phyloP scores from a whole-genome alignment of 2,329 filamentous ascomycete species.

The Aspergillus cejpii region DNA sequence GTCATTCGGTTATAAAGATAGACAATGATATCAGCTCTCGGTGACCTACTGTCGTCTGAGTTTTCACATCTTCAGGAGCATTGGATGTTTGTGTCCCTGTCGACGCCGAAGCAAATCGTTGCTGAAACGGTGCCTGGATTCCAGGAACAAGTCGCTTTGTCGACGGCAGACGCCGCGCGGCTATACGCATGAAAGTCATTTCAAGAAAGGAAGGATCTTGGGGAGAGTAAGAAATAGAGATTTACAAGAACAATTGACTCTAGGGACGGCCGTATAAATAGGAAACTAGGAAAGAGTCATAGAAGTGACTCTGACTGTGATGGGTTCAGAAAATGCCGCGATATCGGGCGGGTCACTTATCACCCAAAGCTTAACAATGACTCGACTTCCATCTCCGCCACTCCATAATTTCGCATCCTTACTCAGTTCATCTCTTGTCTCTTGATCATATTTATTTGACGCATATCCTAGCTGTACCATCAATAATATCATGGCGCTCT shows the following conservation, averaged over 20 bases:
- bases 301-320: conserved; percentile 1
- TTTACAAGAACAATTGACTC: background rate
- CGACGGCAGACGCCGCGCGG: conserved; percentile 31
- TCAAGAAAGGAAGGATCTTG: background rate
- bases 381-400: conserved; percentile 8
- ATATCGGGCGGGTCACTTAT: conserved; percentile 22
- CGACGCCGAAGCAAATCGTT: conserved; percentile 26
- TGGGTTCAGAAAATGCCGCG: conserved; percentile 19
- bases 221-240: background rate
- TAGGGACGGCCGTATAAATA: background rate
- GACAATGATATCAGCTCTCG: background rate
- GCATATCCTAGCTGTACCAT: background rate
- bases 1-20: background rate
- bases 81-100: conserved; percentile 19
- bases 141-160: conserved; percentile 25
- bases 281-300: conserved; percentile 2
- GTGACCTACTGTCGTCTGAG: conserved; percentile 21
- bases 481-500: conserved; percentile 15
- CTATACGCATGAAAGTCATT: conserved; percentile 33
- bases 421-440: conserved; percentile 1
- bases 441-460: background rate
- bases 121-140: conserved; percentile 30
- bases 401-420: conserved; percentile 8
- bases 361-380: conserved; percentile 2
- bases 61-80: conserved; percentile 25